These are phyloP conservation scores for Didymella lethalis DNA, from an alignment of 2,329 filamentous ascomycete genomes.

Conservation along the genomic window DNA sequence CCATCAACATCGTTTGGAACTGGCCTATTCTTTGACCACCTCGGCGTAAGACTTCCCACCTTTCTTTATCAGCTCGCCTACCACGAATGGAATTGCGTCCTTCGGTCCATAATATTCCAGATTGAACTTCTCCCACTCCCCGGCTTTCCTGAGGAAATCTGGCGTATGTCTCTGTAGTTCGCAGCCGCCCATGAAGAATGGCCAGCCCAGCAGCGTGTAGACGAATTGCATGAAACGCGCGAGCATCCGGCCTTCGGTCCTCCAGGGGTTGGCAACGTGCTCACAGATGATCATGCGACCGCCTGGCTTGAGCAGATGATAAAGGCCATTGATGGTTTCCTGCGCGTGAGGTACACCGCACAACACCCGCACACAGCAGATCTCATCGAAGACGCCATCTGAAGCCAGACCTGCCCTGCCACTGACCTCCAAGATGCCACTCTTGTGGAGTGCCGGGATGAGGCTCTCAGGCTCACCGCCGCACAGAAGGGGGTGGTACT, in stretches of 20 bases:
- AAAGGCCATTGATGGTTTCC: conserved; percentile 57
- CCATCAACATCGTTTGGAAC: not conserved
- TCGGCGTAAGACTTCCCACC: conserved; percentile 33
- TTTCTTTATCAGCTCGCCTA: conserved; percentile 50
- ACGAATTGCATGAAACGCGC: conserved; percentile 58
- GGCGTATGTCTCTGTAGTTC: conserved; percentile 60
- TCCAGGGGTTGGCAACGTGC: conserved; percentile 63
- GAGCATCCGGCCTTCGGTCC: conserved; percentile 54
- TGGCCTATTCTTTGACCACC: conserved; percentile 26
- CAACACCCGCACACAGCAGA: conserved; percentile 62
- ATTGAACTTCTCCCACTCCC: conserved; percentile 60
- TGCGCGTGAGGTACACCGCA: conserved; percentile 62
- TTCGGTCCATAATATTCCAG: conserved; percentile 50
- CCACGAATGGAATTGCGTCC: conserved; percentile 46
- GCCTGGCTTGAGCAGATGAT: conserved; percentile 61
- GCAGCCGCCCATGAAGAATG: conserved; percentile 62
- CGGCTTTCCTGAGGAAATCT: conserved; percentile 53
- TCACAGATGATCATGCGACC: conserved; percentile 64
- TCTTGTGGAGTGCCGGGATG: conserved; percentile 54
- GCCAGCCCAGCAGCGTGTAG: conserved; percentile 59
- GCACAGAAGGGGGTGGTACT: conserved; percentile 60
- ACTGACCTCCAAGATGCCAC: conserved; percentile 49
- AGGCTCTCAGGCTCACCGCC: conserved; percentile 58
- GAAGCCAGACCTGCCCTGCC: conserved; percentile 34
- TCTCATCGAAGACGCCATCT: conserved; percentile 61